phyloP scores from a whole-genome alignment of 257 asterid genomes.

The Agastache rugosa region DNA sequence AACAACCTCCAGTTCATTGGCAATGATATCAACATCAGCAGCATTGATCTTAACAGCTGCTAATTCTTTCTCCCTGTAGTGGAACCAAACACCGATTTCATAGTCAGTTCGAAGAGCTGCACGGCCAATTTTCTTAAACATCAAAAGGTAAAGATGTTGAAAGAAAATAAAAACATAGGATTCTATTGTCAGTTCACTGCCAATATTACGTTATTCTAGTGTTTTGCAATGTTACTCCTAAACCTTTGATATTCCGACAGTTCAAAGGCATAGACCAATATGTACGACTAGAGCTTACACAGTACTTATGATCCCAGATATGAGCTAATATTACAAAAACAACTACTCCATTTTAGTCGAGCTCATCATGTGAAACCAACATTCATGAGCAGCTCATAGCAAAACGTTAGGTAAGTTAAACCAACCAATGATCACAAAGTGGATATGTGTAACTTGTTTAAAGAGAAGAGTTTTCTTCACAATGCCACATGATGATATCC shows the following conservation, averaged over 20 bases:
- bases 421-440: not conserved
- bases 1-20: slow-evolving; percentile 82
- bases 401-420: not conserved
- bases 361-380: slow-evolving; percentile 1
- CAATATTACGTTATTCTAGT: slow-evolving; percentile 1
- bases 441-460: too few species aligned
- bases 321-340: not conserved
- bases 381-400: not conserved
- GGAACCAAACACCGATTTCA: slow-evolving; percentile 18
- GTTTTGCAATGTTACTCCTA: not conserved
- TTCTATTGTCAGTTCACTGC: not conserved
- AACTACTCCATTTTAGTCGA: not conserved
- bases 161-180: not conserved
- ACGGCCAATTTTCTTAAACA: not conserved
- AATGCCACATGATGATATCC: not conserved
- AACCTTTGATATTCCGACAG: not conserved
- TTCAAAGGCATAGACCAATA: not conserved
- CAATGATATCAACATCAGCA: slow-evolving; percentile 83
- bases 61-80: slow-evolving; percentile 80
- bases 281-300: not conserved
- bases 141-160: not conserved
- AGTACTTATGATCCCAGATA: not conserved
- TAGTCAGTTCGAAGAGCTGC: slow-evolving; percentile 14
- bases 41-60: slow-evolving; percentile 93
- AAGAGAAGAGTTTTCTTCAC: not conserved